phyloP scores from a whole-genome alignment of 352 stramenopile genomes.

The Porosira glacialis region DNA sequence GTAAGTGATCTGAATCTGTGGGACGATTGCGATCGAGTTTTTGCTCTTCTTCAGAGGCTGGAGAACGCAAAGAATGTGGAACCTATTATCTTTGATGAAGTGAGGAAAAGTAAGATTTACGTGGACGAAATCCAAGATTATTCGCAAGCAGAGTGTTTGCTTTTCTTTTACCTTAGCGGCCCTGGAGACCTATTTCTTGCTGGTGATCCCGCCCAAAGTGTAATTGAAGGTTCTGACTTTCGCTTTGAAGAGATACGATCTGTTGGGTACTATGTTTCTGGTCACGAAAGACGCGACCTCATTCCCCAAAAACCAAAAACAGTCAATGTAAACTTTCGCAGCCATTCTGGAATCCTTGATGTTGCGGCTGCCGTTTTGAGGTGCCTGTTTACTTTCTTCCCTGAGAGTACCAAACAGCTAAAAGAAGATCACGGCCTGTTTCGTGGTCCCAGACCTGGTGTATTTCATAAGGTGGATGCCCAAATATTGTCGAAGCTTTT shows the following conservation, averaged over 20 bases:
- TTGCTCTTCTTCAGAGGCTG: conserved; percentile 23
- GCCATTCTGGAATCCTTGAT: conserved; percentile 56
- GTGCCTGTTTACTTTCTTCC: conserved; percentile 54
- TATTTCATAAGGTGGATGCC: conserved; percentile 43
- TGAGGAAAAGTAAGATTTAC: conserved; percentile 48
- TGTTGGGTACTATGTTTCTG: conserved; percentile 48
- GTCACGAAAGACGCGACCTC: conserved; percentile 27
- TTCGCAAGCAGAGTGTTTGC: conserved; percentile 54
- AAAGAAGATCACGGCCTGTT: conserved; percentile 57
- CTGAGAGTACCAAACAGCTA: conserved; percentile 50
- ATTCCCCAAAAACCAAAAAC: conserved; percentile 59
- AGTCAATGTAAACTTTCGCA: conserved; percentile 59
- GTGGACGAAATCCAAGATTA: conserved; percentile 63
- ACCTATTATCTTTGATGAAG: conserved; percentile 24
- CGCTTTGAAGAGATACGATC: conserved; percentile 72
- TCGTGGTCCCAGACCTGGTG: conserved; percentile 47
- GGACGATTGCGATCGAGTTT: conserved; percentile 61
- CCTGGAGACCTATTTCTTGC: conserved; percentile 64
- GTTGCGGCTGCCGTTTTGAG: conserved; percentile 37
- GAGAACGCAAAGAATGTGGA: conserved; percentile 11
- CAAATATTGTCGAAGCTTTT: conserved; percentile 44
- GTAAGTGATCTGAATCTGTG: conserved; percentile 43
- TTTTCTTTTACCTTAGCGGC: conserved; percentile 51
- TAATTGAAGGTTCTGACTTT: conserved; percentile 63
- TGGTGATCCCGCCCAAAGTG: conserved; percentile 64